These are phyloP conservation scores for Thalassia testudinum DNA, from an alignment of 116 monocot genomes.

Conservation along the genomic window DNA sequence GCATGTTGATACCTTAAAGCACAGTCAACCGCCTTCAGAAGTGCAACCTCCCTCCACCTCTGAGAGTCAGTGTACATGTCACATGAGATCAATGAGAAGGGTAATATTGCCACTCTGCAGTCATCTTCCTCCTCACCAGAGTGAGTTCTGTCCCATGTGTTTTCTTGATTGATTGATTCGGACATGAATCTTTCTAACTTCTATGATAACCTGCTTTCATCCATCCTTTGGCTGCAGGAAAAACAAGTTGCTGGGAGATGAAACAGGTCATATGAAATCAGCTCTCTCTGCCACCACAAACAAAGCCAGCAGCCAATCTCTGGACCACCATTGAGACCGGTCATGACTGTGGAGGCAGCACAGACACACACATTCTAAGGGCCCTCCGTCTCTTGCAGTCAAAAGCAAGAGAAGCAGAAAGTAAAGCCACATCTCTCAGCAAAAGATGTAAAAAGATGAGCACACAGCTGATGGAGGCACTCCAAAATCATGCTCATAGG, in stretches of 20 bases:
- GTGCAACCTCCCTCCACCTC: conserved; percentile 37
- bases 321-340: not conserved
- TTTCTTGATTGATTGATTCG: too few relatives aligned
- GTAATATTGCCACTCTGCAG: too few relatives aligned
- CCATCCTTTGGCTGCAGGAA: not conserved
- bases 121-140: too few relatives aligned
- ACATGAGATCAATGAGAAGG: too few relatives aligned
- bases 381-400: conserved; percentile 41
- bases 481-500: conserved; percentile 15
- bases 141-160: too few relatives aligned
- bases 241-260: not conserved
- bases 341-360: not conserved
- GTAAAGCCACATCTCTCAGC: conserved; percentile 4
- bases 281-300: not conserved
- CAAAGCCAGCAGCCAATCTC: not conserved
- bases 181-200: too few relatives aligned
- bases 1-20: not conserved
- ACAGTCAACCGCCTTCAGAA: conserved; percentile 22
- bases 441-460: conserved; percentile 7
- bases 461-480: conserved; percentile 16
- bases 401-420: conserved; percentile 50
- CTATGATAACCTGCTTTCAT: too few relatives aligned
- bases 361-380: conserved; percentile 18
- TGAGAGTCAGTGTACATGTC: conserved; percentile 7
- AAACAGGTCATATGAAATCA: not conserved